Base-by-base conservation (phyloP, 2,329 filamentous ascomycete genomes). In the Claviceps paspali region DNA sequence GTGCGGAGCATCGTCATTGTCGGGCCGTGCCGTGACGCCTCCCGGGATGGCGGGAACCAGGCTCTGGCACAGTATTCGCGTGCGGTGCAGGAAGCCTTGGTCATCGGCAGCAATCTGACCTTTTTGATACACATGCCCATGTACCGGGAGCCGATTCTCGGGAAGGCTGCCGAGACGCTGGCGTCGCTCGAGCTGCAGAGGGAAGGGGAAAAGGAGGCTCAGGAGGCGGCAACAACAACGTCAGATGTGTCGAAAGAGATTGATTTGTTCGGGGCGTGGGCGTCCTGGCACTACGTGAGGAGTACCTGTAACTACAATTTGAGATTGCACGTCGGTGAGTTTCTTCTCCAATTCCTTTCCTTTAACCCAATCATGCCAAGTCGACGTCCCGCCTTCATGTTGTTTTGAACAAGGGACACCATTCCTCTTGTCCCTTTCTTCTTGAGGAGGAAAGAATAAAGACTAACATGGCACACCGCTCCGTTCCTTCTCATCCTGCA, bases 231-330 rank as follows among this genome's bases (percentile, higher is more conserved):
- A 4, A 12, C 34, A 7, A 42, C 56, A 2, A 52, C 57, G 10
- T 46, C 45, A 27, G 12, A 34, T 12, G 41, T 56, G 24, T 49
- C 50, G 6, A 61, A 64, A 23, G 68, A 75, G 17, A 62, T 79
- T 42, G 80, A 88, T 49, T 57, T 82, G 1, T 91, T 84, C 56
- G 78, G 78, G 37, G 70, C 79, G 2, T 98, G 92, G 92, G 87
- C 96, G 58, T 79, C 82, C 1, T 98, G 91, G 91, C 80, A 98
- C 55, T 68, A 79, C 17, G 81, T 98, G 50, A 73, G 91, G 37
- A 79, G 78, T 37, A 66, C 85, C 40, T 95, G 86, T 70, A 81
- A 79, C 61, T 96, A 98, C 60, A 80, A 79, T 57, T 62, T 70
- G 39, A 75, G 85, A 54, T 67, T 98, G 27, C 80, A 76, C 50